Percentiles rank a stretch among this genome's conserved stretches.
These are phyloP conservation scores for Kentomonas sorsogonicus DNA, from an alignment of 208 protist species.

Conservation along the genomic window DNA sequence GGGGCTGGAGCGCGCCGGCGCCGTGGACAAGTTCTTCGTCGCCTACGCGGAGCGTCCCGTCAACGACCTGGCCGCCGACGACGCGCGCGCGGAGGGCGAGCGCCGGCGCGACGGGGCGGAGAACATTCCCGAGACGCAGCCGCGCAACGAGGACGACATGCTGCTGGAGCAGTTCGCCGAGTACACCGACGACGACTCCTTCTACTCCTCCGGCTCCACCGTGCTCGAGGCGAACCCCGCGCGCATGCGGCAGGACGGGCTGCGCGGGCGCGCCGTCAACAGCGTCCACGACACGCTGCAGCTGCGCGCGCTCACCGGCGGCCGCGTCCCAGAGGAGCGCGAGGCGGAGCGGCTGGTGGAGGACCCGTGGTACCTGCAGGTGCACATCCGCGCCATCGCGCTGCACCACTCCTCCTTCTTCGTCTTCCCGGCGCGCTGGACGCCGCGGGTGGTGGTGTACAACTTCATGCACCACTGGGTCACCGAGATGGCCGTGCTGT, in stretches of 20 bases:
- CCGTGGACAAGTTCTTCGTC: conserved; percentile 81
- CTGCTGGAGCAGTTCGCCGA: conserved; percentile 81
- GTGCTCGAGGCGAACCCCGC: conserved; percentile 58
- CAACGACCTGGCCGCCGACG: conserved; percentile 23
- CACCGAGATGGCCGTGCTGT: conserved; percentile 64
- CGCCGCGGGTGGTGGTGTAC: conserved; percentile 83
- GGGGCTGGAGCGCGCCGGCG: conserved; percentile 28
- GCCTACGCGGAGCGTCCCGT: conserved; percentile 31
- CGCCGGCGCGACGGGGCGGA: background rate
- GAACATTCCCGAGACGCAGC: conserved; percentile 10
- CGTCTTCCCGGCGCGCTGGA: conserved; percentile 77
- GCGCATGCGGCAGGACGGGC: conserved; percentile 40
- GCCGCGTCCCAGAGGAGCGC: conserved; percentile 52
- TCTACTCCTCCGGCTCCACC: conserved; percentile 71
- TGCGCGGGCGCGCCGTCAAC: conserved; percentile 36
- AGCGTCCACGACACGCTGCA: conserved; percentile 66
- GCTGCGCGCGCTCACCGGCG: conserved; percentile 43
- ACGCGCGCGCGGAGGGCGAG: conserved; percentile 18
- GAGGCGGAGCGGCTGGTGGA: too few relatives aligned
- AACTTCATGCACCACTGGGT: conserved; percentile 89
- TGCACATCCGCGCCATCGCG: conserved; percentile 72
- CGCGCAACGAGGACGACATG: conserved; percentile 69
- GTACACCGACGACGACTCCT: conserved; percentile 90
- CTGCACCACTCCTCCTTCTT: conserved; percentile 81
- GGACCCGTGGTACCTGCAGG: conserved; percentile 75